Percentiles rank a stretch among this genome's conserved stretches.
phyloP scores from a whole-genome alignment of 1,139 yeast species.

The Diutina sp. region DNA sequence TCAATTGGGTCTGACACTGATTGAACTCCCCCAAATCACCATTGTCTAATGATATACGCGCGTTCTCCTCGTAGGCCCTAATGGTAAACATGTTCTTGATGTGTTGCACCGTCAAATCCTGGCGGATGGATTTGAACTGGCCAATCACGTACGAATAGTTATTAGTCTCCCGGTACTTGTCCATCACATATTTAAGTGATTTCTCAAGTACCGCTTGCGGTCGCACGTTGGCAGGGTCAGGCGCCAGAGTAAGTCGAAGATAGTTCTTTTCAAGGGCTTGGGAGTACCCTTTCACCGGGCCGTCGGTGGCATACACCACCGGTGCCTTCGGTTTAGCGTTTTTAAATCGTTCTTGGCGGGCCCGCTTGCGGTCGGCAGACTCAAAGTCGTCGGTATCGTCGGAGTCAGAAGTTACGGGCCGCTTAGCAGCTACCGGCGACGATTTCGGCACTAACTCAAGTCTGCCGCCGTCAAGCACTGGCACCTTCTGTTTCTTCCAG shows the following conservation, averaged over 20 bases:
- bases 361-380: conserved; percentile 27
- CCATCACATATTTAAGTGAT: conserved; percentile 42
- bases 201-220: conserved; percentile 51
- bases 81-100: conserved; percentile 70
- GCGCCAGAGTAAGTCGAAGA: conserved; percentile 79
- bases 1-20: conserved; percentile 82
- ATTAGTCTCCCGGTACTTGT: conserved; percentile 39
- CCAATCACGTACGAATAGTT: conserved; percentile 70
- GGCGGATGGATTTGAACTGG: conserved; percentile 84
- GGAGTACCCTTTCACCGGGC: conserved; percentile 51
- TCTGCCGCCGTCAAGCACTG: conserved; percentile 26
- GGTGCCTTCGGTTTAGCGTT: conserved; percentile 4
- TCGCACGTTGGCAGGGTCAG: conserved; percentile 74
- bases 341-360: conserved; percentile 43
- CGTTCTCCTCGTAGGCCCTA: conserved; percentile 74
- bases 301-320: background rate
- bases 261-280: conserved; percentile 62
- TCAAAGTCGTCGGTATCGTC: conserved; percentile 10
- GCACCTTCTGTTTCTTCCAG: conserved; percentile 48
- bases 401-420: conserved; percentile 2
- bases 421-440: conserved; percentile 4
- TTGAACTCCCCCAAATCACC: conserved; percentile 88
- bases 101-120: conserved; percentile 88
- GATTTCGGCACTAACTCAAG: conserved; percentile 8
- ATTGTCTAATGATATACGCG: conserved; percentile 72